These are phyloP conservation scores for Leishmania martiniquensis DNA, from an alignment of 208 protist genomes.

Conservation along the genomic window DNA sequence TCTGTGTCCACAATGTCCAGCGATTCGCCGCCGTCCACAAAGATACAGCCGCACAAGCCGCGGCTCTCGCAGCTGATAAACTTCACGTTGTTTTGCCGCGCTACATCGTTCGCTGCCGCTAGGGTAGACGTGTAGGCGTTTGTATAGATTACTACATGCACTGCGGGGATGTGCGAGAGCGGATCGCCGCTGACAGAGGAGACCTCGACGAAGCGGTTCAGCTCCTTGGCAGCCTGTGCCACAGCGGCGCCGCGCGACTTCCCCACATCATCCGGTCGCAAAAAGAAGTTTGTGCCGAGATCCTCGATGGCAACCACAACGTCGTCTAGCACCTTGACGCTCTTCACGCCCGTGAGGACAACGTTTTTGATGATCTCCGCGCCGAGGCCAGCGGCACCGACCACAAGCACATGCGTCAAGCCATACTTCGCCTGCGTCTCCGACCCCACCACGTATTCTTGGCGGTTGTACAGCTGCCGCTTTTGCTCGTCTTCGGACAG, in stretches of 20 bases:
- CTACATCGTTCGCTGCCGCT: conserved; percentile 52
- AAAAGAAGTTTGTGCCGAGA: conserved; percentile 88
- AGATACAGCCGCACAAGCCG: conserved; percentile 78
- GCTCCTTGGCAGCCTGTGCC: conserved; percentile 70
- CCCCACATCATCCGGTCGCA: conserved; percentile 60
- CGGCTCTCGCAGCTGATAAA: conserved; percentile 87
- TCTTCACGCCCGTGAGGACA: conserved; percentile 81
- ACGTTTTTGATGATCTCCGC: conserved; percentile 94
- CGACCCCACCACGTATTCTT: conserved; percentile 91
- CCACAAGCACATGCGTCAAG: conserved; percentile 82
- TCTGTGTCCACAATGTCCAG: conserved; percentile 80
- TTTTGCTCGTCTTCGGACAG: conserved; percentile 62
- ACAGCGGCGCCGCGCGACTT: conserved; percentile 55
- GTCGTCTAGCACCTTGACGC: conserved; percentile 70
- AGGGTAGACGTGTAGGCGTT: conserved; percentile 71
- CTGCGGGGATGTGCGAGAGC: conserved; percentile 28
- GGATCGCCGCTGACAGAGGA: conserved; percentile 33
- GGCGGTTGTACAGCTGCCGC: conserved; percentile 92
- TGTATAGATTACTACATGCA: conserved; percentile 82
- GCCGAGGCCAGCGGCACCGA: conserved; percentile 78
- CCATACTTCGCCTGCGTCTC: conserved; percentile 91
- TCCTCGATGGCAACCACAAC: conserved; percentile 45
- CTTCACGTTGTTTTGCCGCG: conserved; percentile 62
- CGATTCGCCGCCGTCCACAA: conserved; percentile 77
- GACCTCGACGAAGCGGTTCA: conserved; percentile 91